Percentiles rank a stretch among this genome's conserved stretches.
These are phyloP conservation scores for Apiospora koreana DNA, from an alignment of 2,329 filamentous ascomycete species.

Conservation along the genomic window DNA sequence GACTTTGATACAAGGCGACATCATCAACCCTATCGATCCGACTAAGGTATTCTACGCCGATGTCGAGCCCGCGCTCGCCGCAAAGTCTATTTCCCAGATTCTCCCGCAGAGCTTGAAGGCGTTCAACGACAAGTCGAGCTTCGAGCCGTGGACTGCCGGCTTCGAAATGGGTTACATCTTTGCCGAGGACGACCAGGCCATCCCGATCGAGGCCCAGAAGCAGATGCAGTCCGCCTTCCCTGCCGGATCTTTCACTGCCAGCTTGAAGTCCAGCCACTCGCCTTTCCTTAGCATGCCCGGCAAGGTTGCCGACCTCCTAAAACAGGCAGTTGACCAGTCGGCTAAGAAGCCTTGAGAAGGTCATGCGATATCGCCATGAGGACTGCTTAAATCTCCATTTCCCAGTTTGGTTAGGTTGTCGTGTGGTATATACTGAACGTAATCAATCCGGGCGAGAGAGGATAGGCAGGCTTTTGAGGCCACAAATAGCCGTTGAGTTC, in stretches of 20 bases:
- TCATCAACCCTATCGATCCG: slow-evolving; percentile 15
- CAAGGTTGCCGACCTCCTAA: neutral
- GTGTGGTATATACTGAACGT: too few relatives aligned
- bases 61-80: slow-evolving; percentile 16
- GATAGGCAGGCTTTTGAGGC: too few relatives aligned
- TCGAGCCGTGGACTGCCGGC: slow-evolving; percentile 23
- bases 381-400: too few relatives aligned
- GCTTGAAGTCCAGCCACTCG: slow-evolving; percentile 19
- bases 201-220: slow-evolving; percentile 17
- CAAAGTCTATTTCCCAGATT: slow-evolving; percentile 17
- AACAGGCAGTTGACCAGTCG: too few relatives aligned
- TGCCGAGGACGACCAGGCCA: slow-evolving; percentile 22
- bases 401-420: too few relatives aligned
- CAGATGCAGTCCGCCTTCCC: slow-evolving; percentile 16
- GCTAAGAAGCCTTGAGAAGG: too few relatives aligned
- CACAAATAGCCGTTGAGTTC: too few relatives aligned
- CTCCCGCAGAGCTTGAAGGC: slow-evolving; percentile 20
- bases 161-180: slow-evolving; percentile 21
- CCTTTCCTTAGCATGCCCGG: slow-evolving; percentile 21
- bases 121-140: slow-evolving; percentile 19
- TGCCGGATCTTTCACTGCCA: slow-evolving; percentile 14
- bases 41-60: slow-evolving; percentile 23
- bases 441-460: too few relatives aligned
- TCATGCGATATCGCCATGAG: too few relatives aligned
- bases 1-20: slow-evolving; percentile 10